Evolutionary conservation across 768 basidiomycete species (phyloP), one percentile per base, ranked within the genome.

Genomic region (Fomitopsis pulvina): DNA sequence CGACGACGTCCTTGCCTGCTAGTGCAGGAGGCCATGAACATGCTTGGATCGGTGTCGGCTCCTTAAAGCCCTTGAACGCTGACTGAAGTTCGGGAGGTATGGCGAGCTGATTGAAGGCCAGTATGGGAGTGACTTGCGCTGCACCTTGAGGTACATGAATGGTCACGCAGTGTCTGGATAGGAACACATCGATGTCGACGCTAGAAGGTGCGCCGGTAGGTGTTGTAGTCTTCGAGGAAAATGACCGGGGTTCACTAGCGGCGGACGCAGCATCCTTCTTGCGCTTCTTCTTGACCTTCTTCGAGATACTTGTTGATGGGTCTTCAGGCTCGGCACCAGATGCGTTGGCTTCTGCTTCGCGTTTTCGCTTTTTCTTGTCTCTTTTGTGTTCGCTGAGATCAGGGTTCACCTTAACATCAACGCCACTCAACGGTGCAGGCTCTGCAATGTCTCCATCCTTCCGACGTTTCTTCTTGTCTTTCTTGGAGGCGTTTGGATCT

Each of bases 41-140:
- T 5, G 92, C 85, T 63, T 99, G 96, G 47, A 99, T 92, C 0
- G 96, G 94, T 0, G 94, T 95, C 4, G 96, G 95, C 55, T 86
- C 81, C 55, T 82, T 79, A 71, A 93, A 99, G 7, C 71, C 72
- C 42, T 71, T 64, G 52, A 97, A 83, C 0, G 81, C 84, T 0
- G 68, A 60, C 37, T 74, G 76, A 28, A 98, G 77, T 12, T 73
- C 71, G 1, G 70, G 64, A 5, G 86, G 80, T 43, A 97, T 76
- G 25, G 72, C 73, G 1, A 98, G 77, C 47, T 87, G 79, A 51
- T 77, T 70, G 62, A 99, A 95, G 1, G 80, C 75, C 41, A 86
- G 74, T 45, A 92, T 69, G 24, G 96, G 94, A 12, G 69, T 68
- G 51, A 82, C 72, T 18, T 71, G 57, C 3, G 72, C 61, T 29